These are phyloP conservation scores for Erodium texanum DNA, from an alignment of 441 rosid species.

Conservation along the genomic window DNA sequence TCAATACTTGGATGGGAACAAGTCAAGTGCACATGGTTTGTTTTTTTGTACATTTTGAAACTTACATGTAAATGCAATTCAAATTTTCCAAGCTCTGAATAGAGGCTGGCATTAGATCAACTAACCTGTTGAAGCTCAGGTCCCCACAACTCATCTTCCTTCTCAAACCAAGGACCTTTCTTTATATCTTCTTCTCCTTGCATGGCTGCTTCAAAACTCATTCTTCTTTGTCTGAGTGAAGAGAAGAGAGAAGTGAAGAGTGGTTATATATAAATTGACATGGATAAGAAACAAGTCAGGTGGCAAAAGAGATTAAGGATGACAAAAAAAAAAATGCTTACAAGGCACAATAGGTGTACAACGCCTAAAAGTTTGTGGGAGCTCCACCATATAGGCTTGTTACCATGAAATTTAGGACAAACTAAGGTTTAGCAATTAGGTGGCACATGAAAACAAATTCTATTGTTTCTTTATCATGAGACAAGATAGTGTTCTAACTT, in stretches of 20 bases:
- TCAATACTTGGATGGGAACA: too few species aligned
- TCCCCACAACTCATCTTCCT: conserved; percentile 49
- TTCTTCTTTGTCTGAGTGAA: background rate
- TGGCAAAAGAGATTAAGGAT: background rate
- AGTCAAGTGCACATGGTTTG: too few species aligned
- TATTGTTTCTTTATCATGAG: background rate
- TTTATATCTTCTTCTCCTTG: conserved; percentile 29
- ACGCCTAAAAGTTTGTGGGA: background rate
- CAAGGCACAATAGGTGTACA: background rate
- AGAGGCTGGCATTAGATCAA: too few species aligned
- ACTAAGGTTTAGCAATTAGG: conserved; percentile 1
- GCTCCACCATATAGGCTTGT: background rate
- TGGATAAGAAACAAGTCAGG: background rate
- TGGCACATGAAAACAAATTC: background rate
- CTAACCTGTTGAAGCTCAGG: too few species aligned
- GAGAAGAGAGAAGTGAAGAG: background rate
- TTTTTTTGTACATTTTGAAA: too few species aligned
- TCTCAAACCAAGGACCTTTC: conserved; percentile 62
- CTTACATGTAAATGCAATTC: too few species aligned
- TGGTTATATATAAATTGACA: background rate
- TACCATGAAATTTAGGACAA: too few species aligned
- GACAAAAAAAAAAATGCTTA: background rate
- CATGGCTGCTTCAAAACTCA: conserved; percentile 15
- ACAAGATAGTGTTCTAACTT: background rate
- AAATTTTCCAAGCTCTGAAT: too few species aligned